These are phyloP conservation scores for Saprolegnia parasitica DNA, from an alignment of 352 stramenopile species.

Conservation along the genomic window DNA sequence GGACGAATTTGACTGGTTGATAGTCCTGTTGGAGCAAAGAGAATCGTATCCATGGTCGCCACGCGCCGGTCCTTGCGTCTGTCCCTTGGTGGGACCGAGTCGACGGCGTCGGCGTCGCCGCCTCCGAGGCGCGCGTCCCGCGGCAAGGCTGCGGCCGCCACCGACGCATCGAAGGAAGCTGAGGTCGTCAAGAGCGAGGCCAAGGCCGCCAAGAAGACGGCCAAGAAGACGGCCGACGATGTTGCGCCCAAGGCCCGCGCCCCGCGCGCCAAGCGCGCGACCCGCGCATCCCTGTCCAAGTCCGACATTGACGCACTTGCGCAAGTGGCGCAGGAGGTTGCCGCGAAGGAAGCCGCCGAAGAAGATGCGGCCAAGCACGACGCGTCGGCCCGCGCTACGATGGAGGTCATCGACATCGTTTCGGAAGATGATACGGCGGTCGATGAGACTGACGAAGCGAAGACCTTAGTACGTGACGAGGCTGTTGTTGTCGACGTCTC, in stretches of 20 bases:
- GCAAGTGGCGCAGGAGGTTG: background rate
- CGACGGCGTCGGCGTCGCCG: conserved; percentile 1
- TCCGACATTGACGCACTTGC: background rate
- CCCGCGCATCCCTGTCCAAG: background rate
- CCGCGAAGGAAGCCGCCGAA: background rate
- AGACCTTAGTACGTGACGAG: background rate
- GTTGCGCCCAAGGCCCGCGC: background rate
- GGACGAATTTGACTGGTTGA: conserved; percentile 2
- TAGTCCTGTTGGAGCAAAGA: conserved; percentile 1
- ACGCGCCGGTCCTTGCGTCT: conserved; percentile 19
- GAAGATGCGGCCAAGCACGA: background rate
- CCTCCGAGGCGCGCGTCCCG: conserved; percentile 11
- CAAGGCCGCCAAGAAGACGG: background rate
- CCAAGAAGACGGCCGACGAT: background rate
- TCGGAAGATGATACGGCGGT: background rate
- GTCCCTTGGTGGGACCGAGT: conserved; percentile 8
- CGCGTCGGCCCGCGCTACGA: too few relatives aligned
- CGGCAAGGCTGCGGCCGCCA: background rate
- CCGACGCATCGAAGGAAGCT: background rate
- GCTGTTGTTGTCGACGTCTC: background rate
- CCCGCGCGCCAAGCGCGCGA: background rate
- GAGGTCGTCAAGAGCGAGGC: background rate
- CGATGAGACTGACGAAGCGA: background rate
- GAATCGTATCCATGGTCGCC: conserved; percentile 21
- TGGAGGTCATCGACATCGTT: background rate